These are phyloP conservation scores for Hypseocharis bilobata DNA, from an alignment of 441 rosid species.

Conservation along the genomic window DNA sequence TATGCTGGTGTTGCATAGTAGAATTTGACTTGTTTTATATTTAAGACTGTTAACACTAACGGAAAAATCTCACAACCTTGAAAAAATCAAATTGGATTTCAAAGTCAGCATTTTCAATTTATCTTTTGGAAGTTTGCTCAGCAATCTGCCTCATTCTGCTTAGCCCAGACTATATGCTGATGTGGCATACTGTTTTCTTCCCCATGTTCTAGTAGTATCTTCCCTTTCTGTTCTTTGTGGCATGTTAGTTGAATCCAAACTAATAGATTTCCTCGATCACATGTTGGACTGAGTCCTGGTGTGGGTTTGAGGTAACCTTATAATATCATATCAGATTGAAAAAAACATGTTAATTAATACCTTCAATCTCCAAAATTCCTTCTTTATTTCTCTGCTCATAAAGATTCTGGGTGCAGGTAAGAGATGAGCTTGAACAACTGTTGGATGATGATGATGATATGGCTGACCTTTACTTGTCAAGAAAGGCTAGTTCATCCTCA, in stretches of 20 bases:
- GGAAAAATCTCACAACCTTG: too few relatives aligned
- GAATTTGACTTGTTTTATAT: too few relatives aligned
- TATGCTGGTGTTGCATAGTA: too few relatives aligned
- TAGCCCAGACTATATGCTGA: neutral
- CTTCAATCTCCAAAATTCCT: neutral
- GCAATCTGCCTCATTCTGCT: neutral
- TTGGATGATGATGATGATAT: constrained; percentile 95
- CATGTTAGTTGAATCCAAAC: neutral
- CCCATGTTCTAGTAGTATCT: neutral
- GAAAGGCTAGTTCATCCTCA: constrained; percentile 57
- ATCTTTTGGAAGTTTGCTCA: neutral
- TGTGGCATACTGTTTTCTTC: neutral
- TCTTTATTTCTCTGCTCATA: neutral
- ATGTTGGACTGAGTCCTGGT: neutral
- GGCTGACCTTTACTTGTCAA: constrained; percentile 91
- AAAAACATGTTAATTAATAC: neutral
- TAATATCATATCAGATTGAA: neutral
- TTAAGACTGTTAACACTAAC: too few relatives aligned
- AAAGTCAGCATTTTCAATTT: too few relatives aligned
- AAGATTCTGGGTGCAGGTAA: constrained; percentile 44
- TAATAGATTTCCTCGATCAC: neutral
- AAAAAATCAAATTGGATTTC: too few relatives aligned
- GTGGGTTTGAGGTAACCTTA: neutral
- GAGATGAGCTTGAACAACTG: constrained; percentile 90
- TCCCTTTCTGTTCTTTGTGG: neutral